A percentile compares a stretch with the other conserved stretches of the same genome.
Evolutionary conservation across 192 early-diverging fungal species (phyloP).

Genomic region (Backusella australiensis): DNA sequence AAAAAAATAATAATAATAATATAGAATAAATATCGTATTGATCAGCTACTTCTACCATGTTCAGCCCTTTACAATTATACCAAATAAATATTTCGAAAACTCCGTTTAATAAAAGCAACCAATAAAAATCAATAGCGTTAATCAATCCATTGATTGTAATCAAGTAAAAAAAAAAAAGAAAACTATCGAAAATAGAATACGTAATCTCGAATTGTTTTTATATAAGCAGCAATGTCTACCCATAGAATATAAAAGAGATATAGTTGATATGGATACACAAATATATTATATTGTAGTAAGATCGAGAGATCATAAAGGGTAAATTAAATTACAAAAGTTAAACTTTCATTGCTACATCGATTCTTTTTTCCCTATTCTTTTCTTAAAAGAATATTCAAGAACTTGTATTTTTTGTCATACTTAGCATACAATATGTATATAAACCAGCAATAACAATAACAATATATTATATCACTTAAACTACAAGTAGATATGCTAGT

Average conservation of each 20-base stretch:
- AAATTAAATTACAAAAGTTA: background rate
- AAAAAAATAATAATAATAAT: background rate
- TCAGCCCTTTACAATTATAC: background rate
- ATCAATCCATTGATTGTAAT: background rate
- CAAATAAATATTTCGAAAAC: background rate
- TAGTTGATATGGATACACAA: background rate
- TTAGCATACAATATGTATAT: background rate
- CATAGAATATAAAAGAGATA: background rate
- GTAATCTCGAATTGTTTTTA: background rate
- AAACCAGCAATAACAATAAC: background rate
- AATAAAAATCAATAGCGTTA: background rate
- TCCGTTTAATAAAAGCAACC: background rate
- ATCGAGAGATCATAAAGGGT: background rate
- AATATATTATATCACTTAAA: background rate
- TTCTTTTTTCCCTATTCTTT: background rate
- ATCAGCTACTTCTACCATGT: too few relatives aligned
- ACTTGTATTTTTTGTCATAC: conserved; percentile 1
- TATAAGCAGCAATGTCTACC: background rate
- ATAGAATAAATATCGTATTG: too few relatives aligned
- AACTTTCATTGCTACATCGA: background rate
- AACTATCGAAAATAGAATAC: background rate
- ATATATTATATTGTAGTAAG: background rate
- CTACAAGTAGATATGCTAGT: too few relatives aligned
- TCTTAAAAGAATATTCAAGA: background rate
- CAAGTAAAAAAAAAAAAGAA: background rate